Percentiles rank a stretch among this genome's conserved stretches.
Evolutionary conservation across 2,329 filamentous ascomycete species (phyloP).

Genomic region (Neopestalotiopsis clavispora): DNA sequence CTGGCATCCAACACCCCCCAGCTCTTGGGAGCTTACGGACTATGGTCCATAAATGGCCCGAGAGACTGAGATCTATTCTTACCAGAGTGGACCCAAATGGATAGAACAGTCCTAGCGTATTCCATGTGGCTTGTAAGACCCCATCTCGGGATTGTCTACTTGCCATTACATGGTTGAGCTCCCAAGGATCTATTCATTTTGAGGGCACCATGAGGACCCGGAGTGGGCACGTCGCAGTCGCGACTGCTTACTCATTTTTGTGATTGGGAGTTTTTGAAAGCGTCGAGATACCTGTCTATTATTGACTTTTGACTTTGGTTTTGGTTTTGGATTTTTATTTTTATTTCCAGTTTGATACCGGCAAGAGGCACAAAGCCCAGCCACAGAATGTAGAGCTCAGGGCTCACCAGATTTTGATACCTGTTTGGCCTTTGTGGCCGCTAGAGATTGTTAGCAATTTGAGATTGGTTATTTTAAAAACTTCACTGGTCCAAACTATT

Average conservation of each 20-base stretch:
- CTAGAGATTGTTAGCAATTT: neutral
- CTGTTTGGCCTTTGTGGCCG: neutral
- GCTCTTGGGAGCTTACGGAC: neutral
- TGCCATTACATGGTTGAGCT: neutral
- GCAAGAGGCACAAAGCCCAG: neutral
- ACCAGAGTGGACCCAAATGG: conserved; percentile 7
- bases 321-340: neutral
- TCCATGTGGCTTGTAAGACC: neutral
- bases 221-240: conserved; percentile 14
- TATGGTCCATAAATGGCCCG: neutral
- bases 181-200: conserved; percentile 9
- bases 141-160: neutral
- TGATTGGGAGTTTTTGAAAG: neutral
- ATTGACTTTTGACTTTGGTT: neutral
- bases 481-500: neutral
- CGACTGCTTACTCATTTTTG: conserved; percentile 3
- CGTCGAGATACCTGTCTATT: neutral
- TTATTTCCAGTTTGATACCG: neutral
- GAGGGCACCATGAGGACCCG: conserved; percentile 6
- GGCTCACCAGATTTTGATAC: conserved; percentile 2
- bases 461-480: neutral
- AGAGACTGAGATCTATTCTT: conserved; percentile 1
- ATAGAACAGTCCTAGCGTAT: conserved; percentile 1
- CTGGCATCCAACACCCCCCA: conserved; percentile 1
- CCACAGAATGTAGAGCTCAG: conserved; percentile 3